A percentile compares a stretch with the other conserved stretches of the same genome.
Conservation (phyloP, 1,139 yeast genomes). For the Candida pseudoviswanathii region DNA sequence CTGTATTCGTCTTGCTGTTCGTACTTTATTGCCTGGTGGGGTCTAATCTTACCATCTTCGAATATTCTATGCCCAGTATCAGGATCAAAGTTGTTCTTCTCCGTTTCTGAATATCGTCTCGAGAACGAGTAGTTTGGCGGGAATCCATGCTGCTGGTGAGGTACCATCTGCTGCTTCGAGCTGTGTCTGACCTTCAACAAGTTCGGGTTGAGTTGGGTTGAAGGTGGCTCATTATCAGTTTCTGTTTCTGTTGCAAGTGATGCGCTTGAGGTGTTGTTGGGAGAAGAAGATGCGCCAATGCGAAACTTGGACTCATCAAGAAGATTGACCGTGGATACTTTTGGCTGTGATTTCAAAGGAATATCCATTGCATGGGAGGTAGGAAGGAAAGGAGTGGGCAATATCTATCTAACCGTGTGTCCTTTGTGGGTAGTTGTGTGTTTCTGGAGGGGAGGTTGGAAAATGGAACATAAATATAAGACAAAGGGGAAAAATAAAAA, state of each 20-base stretch:
- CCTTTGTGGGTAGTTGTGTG: too few species aligned
- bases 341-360: constrained; percentile 46
- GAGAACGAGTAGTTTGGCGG: constrained; percentile 29
- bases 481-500: not conserved
- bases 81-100: constrained; percentile 53
- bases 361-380: constrained; percentile 33
- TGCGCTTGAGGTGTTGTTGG: not conserved
- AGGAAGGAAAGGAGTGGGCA: too few species aligned
- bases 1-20: constrained; percentile 1
- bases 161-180: not conserved
- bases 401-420: too few species aligned
- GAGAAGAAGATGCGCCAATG: constrained; percentile 4
- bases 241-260: not conserved
- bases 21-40: constrained; percentile 19
- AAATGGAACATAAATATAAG: too few species aligned
- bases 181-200: constrained; percentile 3
- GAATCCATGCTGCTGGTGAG: constrained; percentile 1
- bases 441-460: too few species aligned
- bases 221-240: not conserved
- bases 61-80: constrained; percentile 52
- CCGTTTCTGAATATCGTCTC: constrained; percentile 59
- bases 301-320: constrained; percentile 30
- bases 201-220: constrained; percentile 1
- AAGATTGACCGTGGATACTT: constrained; percentile 42
- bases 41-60: constrained; percentile 52